Evolutionary conservation across 2,329 filamentous ascomycete species (phyloP).

Genomic region (Ascocoryne sarcoides): DNA sequence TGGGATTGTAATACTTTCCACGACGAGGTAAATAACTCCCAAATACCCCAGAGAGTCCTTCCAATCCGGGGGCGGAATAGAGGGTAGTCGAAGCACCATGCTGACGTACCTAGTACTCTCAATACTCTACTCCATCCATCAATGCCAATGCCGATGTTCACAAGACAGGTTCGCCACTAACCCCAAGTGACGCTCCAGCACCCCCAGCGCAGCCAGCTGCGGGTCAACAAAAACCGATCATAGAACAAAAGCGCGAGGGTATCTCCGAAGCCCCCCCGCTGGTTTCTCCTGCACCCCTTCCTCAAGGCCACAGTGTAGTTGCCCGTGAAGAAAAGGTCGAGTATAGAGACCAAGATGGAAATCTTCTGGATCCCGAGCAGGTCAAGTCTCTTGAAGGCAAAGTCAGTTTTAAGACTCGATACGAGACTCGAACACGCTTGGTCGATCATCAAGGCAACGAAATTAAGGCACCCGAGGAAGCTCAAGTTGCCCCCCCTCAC

Average conservation of each 20-base stretch:
- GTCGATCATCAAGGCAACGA: slow-evolving; percentile 75
- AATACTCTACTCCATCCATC: slow-evolving; percentile 26
- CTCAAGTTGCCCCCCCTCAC: slow-evolving; percentile 27
- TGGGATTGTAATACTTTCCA: slow-evolving; percentile 97
- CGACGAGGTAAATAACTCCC: slow-evolving; percentile 60
- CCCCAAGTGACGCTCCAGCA: slow-evolving; percentile 22
- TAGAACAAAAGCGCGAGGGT: slow-evolving; percentile 16
- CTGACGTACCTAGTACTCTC: slow-evolving; percentile 27
- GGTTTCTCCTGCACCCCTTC: slow-evolving; percentile 16
- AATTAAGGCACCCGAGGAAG: slow-evolving; percentile 33
- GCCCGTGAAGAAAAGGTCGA: slow-evolving; percentile 72
- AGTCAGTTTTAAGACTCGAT: slow-evolving; percentile 89
- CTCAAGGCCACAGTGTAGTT: slow-evolving; percentile 23
- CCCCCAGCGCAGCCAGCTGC: slow-evolving; percentile 14
- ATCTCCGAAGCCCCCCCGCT: slow-evolving; percentile 25
- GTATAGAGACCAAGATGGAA: slow-evolving; percentile 91
- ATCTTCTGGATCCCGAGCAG: slow-evolving; percentile 74
- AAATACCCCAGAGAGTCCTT: slow-evolving; percentile 20
- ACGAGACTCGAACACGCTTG: slow-evolving; percentile 86
- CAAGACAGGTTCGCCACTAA: slow-evolving; percentile 23
- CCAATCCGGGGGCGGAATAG: slow-evolving; percentile 12
- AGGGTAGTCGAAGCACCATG: not conserved
- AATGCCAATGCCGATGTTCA: slow-evolving; percentile 20
- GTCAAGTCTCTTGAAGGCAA: slow-evolving; percentile 81
- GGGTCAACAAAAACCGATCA: slow-evolving; percentile 23